Evolutionary conservation across 2,329 filamentous ascomycete genomes (phyloP), one percentile per base, ranked within the genome.

Genomic region (Trichoderma sp.): DNA sequence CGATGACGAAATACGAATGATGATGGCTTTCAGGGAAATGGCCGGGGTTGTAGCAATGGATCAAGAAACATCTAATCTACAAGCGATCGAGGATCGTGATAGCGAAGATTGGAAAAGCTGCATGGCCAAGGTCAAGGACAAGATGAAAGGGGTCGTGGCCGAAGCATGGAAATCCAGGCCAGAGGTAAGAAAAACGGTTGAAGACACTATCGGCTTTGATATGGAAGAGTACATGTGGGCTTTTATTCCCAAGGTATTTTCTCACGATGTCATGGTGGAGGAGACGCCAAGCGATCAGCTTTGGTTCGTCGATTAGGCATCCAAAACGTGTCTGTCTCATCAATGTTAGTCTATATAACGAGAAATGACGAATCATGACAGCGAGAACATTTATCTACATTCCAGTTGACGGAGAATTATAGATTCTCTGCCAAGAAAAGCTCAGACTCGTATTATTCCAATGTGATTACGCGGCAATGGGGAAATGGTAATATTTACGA

Each of bases 151-250:
- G n/a, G 72, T 74, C 6, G 66, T 75, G 21, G 53, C 64, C 45
- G 73, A 76, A 38, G 59, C 73, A 11, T 77, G 74, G 77, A 64
- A 69, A 8, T 71, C 62, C 27, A 50, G 74, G 4, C 74, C 77
- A 2, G 65, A 75, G 21, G 14, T 79, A n/a, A 38, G 33, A 35
- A 35, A 73, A 60, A 72, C 77, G 1, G 66, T 77, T 8, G 62
- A 56, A 35, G 72, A 79, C n/a, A 74, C 60, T 7, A 59, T 77
- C 6, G 78, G 78, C n/a, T 18, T 62, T 14, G 73, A 68, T n/a
- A 1, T 79, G 71, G 76, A 77, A 7, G 75, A 78, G 6, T 77
- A 64, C 12, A 64, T 75, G n/a, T 79, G 78, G 78, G 75, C 75
- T 45, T 62, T 76, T 31, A 74, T 78, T n/a, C 77, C 75, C 2